These are phyloP conservation scores for Mimosa bimucronata DNA, from an alignment of 306 rosid genomes.

Conservation along the genomic window DNA sequence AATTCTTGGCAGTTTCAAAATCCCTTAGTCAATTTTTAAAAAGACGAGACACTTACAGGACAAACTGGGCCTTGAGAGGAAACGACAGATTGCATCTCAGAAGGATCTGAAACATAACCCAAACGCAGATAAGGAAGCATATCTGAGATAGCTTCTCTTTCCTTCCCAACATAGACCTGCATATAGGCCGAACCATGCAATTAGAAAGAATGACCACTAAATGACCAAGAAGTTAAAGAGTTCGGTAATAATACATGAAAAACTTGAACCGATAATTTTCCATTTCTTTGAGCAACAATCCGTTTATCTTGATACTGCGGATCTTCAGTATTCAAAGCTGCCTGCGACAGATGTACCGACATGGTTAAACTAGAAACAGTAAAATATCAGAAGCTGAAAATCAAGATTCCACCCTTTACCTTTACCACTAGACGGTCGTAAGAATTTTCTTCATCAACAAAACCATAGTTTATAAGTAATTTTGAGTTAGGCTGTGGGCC, in stretches of 20 bases:
- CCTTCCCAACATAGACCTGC: conserved; percentile 82
- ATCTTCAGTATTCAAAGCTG: conserved; percentile 90
- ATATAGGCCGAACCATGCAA: conserved; percentile 34
- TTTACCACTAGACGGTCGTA: conserved; percentile 75
- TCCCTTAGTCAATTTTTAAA: conserved; percentile 12
- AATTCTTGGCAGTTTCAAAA: conserved; percentile 31
- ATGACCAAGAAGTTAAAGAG: conserved; percentile 24
- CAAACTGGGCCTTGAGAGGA: conserved; percentile 98
- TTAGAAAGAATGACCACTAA: conserved; percentile 22
- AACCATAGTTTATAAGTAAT: conserved; percentile 89
- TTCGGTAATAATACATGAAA: conserved; percentile 61
- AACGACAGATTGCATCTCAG: conserved; percentile 90
- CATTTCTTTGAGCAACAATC: conserved; percentile 93
- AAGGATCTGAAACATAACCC: conserved; percentile 96
- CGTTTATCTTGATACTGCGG: conserved; percentile 98
- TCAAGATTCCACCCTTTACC: conserved; percentile 51
- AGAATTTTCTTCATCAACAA: conserved; percentile 83
- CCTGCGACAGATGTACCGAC: conserved; percentile 57
- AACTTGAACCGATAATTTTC: conserved; percentile 77
- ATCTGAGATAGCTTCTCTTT: conserved; percentile 75
- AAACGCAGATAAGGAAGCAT: conserved; percentile 91
- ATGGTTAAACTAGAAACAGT: conserved; percentile 33
- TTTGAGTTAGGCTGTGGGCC: conserved; percentile 98
- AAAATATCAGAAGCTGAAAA: conserved; percentile 21
- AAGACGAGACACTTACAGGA: conserved; percentile 63